Conservation (phyloP, 441 rosid genomes). For the Lagerstroemia fauriei region DNA sequence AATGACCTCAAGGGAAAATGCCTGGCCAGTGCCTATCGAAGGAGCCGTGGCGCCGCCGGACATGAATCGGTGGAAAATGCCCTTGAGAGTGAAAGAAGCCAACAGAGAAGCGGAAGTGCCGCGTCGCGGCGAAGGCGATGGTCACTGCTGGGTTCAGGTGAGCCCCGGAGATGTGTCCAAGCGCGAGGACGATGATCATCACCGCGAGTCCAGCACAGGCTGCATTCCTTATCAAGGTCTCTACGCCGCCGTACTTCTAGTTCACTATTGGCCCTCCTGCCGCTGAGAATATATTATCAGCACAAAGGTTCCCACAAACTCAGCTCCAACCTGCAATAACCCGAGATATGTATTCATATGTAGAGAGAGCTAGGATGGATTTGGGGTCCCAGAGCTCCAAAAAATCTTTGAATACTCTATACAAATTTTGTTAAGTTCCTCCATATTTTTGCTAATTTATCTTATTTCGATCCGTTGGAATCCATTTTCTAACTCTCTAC, state of each 20-base stretch:
- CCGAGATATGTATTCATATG: not conserved
- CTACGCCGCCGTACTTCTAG: slow-evolving; percentile 11
- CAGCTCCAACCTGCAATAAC: slow-evolving; percentile 9
- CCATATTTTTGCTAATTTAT: no score
- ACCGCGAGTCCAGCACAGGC: slow-evolving; percentile 19
- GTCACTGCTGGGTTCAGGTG: slow-evolving; percentile 26
- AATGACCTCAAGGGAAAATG: slow-evolving; percentile 21
- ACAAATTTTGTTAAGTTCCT: no score
- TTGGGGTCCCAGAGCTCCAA: no score
- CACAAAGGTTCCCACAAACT: slow-evolving; percentile 23
- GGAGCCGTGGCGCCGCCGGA: slow-evolving; percentile 17
- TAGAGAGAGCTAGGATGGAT: not conserved
- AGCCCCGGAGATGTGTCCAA: slow-evolving; percentile 14
- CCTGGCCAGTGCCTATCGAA: slow-evolving; percentile 3
- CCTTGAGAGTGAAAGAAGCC: slow-evolving; percentile 24
- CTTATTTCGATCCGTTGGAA: no score
- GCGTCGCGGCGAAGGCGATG: not conserved
- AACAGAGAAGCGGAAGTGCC: slow-evolving; percentile 9
- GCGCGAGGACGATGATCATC: slow-evolving; percentile 7
- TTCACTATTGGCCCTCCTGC: not conserved
- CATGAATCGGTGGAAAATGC: slow-evolving; percentile 10
- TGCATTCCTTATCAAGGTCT: slow-evolving; percentile 3
- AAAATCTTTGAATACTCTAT: no score
- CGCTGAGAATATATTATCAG: not conserved
- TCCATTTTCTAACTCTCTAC: no score